Percentiles rank a stretch among this genome's conserved stretches.
Evolutionary conservation across 495 filamentous ascomycete species (phyloP).

Genomic region (Penicillium canescens): DNA sequence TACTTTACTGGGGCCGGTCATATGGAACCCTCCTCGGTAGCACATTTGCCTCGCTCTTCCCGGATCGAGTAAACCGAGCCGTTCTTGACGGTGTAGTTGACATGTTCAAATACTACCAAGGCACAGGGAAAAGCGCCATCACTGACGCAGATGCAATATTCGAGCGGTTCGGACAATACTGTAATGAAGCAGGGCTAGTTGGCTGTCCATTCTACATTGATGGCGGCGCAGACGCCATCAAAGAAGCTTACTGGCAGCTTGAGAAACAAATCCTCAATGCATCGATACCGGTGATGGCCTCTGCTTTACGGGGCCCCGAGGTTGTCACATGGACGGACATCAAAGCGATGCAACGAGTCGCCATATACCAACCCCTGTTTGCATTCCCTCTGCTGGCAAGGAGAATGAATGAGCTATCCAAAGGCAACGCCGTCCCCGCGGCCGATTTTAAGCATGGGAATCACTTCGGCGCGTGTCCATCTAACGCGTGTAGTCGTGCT

Average conservation of each 20-base stretch:
- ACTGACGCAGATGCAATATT: constrained; percentile 51
- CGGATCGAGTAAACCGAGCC: constrained; percentile 48
- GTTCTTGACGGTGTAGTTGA: constrained; percentile 59
- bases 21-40: constrained; percentile 68
- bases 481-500: constrained; percentile 30
- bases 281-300: constrained; percentile 46
- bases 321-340: constrained; percentile 46
- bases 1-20: constrained; percentile 67
- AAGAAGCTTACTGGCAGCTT: constrained; percentile 37
- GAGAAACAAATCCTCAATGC: constrained; percentile 39
- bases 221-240: constrained; percentile 39
- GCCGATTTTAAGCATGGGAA: constrained; percentile 44
- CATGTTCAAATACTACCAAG: constrained; percentile 43
- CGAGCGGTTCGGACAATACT: constrained; percentile 48
- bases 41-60: constrained; percentile 55
- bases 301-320: constrained; percentile 36
- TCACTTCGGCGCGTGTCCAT: constrained; percentile 38
- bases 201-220: constrained; percentile 45
- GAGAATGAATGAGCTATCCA: constrained; percentile 53
- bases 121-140: constrained; percentile 43
- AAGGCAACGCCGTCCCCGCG: constrained; percentile 54
- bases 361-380: constrained; percentile 58
- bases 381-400: constrained; percentile 58
- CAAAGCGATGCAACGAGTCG: constrained; percentile 29
- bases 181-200: constrained; percentile 39